These are phyloP conservation scores for Epichloe scottii DNA, from an alignment of 2,329 filamentous ascomycete species.

Conservation along the genomic window DNA sequence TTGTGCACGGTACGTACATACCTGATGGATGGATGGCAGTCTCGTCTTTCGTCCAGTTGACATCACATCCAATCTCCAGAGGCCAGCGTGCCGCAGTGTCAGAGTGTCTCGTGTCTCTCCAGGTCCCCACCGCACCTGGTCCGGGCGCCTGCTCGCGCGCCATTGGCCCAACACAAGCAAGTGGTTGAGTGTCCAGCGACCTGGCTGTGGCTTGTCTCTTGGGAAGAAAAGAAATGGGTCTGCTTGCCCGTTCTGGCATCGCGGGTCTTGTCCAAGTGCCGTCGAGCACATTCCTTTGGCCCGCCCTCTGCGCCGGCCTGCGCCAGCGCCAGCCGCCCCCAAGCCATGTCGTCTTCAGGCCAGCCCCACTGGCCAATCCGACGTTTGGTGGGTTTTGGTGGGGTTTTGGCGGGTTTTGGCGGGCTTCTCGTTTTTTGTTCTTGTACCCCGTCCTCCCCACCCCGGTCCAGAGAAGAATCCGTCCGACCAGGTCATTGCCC, in stretches of 20 bases:
- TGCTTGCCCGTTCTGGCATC: background rate
- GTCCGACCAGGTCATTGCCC: background rate
- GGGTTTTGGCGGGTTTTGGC: background rate
- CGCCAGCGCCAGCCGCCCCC: background rate
- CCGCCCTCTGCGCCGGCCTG: background rate
- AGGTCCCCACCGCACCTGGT: background rate
- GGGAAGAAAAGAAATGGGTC: background rate
- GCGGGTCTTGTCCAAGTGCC: background rate
- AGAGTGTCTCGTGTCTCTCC: background rate
- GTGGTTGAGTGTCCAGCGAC: no score
- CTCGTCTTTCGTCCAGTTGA: no score
- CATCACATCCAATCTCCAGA: background rate
- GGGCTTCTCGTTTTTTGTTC: background rate
- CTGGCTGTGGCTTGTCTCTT: no score
- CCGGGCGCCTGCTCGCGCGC: no score
- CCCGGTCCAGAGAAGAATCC: background rate
- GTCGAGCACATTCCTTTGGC: background rate
- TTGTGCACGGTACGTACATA: background rate
- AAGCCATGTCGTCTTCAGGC: background rate
- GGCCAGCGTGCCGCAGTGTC: background rate
- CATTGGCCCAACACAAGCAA: no score
- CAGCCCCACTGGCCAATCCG: background rate
- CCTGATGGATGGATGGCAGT: no score
- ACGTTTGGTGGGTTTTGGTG: background rate
- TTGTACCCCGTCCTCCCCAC: conserved; percentile 4